Base-by-base conservation (phyloP, 768 basidiomycete species). In the Wakefieldia striispora region DNA sequence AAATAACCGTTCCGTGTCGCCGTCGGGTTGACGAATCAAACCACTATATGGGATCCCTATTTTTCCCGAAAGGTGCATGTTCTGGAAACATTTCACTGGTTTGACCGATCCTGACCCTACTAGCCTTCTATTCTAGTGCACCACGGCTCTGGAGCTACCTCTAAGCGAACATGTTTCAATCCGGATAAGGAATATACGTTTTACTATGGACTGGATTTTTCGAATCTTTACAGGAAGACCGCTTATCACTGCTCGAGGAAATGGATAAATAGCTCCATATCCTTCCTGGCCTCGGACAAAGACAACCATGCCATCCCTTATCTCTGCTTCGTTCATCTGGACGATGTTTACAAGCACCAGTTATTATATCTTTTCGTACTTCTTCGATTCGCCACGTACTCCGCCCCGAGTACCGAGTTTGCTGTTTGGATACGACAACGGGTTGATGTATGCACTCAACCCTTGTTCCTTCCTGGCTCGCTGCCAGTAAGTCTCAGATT, bases 401-500 rank as follows among this genome's bases (percentile, higher is more conserved):
- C n/a, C n/a, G n/a, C n/a, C n/a, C n/a, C n/a, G n/a, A 6, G 55
- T 60, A 0, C 53, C 45, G 0, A 60, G 50, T 42, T 17, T 57
- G 1, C 33, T 62, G 1, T 53, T 44, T 0, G 60, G 60, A 14
- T 47, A 62, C 7, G 57, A 51, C 41, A 62, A 53, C 10, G 57
- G 49, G 7, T 5, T 62, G 16, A 24, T 47, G 2, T 56, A 55
- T 33, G 51, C 27, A 0, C 35, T 62, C 13, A 57, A 49, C 21
- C 63, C 60, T 12, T 16, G 48, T 6, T 43, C 10, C 0, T 63
- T 63, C 42, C 51, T 63, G 11, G 47, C 43, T 4, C 26, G 23
- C 45, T 64, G 63, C 58, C 63, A 51, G 63, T 64, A 47, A 0
- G 62, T 65, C 3, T 19, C n/a, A 16, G 13, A 17, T 31, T 5